A percentile compares a stretch with the other conserved stretches of the same genome.
phyloP scores from a whole-genome alignment of 2,329 filamentous ascomycete species.

The Botrytis galanthina region DNA sequence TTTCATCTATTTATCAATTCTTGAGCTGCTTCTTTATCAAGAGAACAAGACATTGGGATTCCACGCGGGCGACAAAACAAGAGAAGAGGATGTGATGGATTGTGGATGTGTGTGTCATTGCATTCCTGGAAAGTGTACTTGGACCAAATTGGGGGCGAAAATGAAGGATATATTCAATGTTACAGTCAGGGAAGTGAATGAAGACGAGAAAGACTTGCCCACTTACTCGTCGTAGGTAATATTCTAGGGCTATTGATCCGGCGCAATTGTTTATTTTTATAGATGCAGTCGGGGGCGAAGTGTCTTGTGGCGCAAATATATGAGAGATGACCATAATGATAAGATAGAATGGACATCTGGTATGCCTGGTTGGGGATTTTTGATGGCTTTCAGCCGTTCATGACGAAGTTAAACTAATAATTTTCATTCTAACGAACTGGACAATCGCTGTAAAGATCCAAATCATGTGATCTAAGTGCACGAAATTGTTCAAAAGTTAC shows the following conservation, averaged over 20 bases:
- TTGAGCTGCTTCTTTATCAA: neutral
- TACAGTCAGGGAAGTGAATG: neutral
- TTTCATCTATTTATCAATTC: neutral
- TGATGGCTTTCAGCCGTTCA: neutral
- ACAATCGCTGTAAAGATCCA: neutral
- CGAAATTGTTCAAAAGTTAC: neutral
- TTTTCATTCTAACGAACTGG: too few species aligned
- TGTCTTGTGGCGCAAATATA: neutral
- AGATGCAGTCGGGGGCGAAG: too few species aligned
- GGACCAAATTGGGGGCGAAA: neutral
- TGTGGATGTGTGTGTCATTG: neutral
- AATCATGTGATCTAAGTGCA: neutral
- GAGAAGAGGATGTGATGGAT: neutral
- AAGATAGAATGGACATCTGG: neutral
- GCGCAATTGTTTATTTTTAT: neutral
- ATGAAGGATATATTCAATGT: neutral
- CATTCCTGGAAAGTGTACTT: neutral
- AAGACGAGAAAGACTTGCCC: neutral
- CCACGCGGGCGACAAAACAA: neutral
- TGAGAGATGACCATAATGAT: neutral
- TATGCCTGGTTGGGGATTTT: neutral
- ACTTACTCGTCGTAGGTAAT: neutral
- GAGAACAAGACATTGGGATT: neutral
- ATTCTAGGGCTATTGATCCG: neutral
- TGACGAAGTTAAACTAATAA: neutral